phyloP scores from a whole-genome alignment of 495 filamentous ascomycete genomes.

The Aspergillus sclerotioniger region DNA sequence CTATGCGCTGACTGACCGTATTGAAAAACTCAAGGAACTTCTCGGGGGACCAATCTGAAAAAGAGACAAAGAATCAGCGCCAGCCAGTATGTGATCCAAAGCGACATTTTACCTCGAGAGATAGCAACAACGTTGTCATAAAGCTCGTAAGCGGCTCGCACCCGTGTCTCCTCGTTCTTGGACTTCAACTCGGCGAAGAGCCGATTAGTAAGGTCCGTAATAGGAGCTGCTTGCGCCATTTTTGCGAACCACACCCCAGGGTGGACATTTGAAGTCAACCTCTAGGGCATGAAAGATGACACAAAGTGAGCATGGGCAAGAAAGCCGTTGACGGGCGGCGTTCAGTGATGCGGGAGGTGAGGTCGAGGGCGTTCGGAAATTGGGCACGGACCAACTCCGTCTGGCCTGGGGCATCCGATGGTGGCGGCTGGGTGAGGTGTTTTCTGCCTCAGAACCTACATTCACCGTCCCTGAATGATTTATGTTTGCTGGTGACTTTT shows the following conservation, averaged over 20 bases:
- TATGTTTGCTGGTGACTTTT: not conserved
- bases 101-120: slow-evolving; percentile 41
- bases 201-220: slow-evolving; percentile 47
- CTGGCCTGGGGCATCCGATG: slow-evolving; percentile 14
- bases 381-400: slow-evolving; percentile 17
- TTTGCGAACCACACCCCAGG: slow-evolving; percentile 41
- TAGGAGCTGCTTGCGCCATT: slow-evolving; percentile 51
- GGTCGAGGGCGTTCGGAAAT: slow-evolving; percentile 14
- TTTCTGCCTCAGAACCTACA: too few species aligned
- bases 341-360: slow-evolving; percentile 18
- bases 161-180: slow-evolving; percentile 51
- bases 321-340: slow-evolving; percentile 23
- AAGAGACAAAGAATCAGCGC: slow-evolving; percentile 10
- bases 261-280: slow-evolving; percentile 47
- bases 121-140: slow-evolving; percentile 49
- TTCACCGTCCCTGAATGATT: too few species aligned
- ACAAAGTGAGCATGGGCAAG: slow-evolving; percentile 27
- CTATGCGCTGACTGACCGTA: slow-evolving; percentile 71
- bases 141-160: slow-evolving; percentile 53
- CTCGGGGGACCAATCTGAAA: slow-evolving; percentile 69
- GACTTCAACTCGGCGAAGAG: slow-evolving; percentile 52
- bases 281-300: slow-evolving; percentile 34
- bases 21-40: slow-evolving; percentile 79
- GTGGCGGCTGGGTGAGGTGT: too few species aligned
- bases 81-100: not conserved